Evolutionary conservation across 2,329 filamentous ascomycete species (phyloP), one percentile per base, ranked within the genome.

Genomic region (Fusarium sp.): DNA sequence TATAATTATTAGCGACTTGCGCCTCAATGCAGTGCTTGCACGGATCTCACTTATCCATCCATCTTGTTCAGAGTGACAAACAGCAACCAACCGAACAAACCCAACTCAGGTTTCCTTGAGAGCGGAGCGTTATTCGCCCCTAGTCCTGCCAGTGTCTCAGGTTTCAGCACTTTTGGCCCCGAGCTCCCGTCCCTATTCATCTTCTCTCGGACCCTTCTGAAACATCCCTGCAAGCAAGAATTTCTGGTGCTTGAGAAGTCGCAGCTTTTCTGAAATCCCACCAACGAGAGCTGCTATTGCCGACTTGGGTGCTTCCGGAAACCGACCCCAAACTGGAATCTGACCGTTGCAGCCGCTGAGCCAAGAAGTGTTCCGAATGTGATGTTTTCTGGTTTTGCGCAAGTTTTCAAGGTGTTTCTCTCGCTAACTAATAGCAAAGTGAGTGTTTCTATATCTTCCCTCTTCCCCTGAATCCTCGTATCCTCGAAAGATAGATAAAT

Each of bases 321-420:
- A 68, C 50, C 41, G 46, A 52, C 51, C 67, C 67, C 51, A 70
- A 70, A 70, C 63, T 70, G 67, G 67, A 65, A 60, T 56, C 55
- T 53, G 38, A 44, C 67, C 67, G 67, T 52, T 67, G 37, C 62
- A 64, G 66, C 50, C 62, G 49, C 47, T 46, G 63, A 63, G 67
- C 67, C 67, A 70, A 70, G 67, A 61, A 68, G 61, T 45, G 40
- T 50, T 54, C 44, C 62, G 54, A 53, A 70, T 54, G 41, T 61
- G 62, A 65, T 56, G 49, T 31, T 34, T 50, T 49, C 49, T 42
- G 18, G 56, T 52, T 26, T 69, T 42, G 36, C 40, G 40, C 38
- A 45, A 37, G 42, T 46, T 61, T 66, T 69, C 47, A 40, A 51
- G 56, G 38, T 51, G 61, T 64, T 61, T 68, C 54, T 38, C 53